Evolutionary conservation across 805 yeast genomes (phyloP).

Genomic region (Schwanniomyces polymorphus): DNA sequence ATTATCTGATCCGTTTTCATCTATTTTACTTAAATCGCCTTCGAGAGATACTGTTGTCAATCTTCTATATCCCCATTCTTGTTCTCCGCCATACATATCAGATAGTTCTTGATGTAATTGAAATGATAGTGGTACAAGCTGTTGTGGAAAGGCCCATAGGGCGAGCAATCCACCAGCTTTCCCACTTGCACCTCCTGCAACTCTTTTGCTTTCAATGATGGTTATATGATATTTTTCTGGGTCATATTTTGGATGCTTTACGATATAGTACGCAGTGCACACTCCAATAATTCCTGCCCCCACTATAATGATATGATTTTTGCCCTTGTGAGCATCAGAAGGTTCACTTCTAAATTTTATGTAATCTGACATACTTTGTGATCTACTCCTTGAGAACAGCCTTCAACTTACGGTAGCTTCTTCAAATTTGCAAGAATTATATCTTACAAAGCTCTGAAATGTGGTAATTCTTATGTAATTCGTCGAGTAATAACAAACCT

Average conservation of each 20-base stretch:
- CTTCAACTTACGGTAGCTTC: not conserved
- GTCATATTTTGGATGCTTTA: constrained; percentile 78
- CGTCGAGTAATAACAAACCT: not conserved
- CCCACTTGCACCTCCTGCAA: constrained; percentile 97
- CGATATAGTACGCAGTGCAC: constrained; percentile 86
- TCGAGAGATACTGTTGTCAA: constrained; percentile 84
- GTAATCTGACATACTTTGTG: constrained; percentile 24
- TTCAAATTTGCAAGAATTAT: not conserved
- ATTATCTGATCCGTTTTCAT: constrained; percentile 17
- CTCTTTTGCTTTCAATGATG: constrained; percentile 82
- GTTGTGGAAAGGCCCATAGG: constrained; percentile 96
- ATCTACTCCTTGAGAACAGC: not conserved
- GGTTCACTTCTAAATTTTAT: constrained; percentile 38
- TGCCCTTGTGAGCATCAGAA: constrained; percentile 54
- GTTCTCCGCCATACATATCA: constrained; percentile 75
- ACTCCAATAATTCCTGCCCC: constrained; percentile 98
- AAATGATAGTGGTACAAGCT: constrained; percentile 86
- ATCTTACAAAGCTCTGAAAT: not conserved
- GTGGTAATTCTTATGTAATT: not conserved
- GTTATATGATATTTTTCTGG: constrained; percentile 76
- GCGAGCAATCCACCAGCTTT: constrained; percentile 97
- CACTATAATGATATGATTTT: constrained; percentile 77
- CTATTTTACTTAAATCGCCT: constrained; percentile 60
- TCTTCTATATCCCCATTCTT: constrained; percentile 91
- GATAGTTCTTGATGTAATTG: constrained; percentile 81